These are phyloP conservation scores for Spinacia oleracea DNA, from an alignment of 179 eudicot species.

Conservation along the genomic window DNA sequence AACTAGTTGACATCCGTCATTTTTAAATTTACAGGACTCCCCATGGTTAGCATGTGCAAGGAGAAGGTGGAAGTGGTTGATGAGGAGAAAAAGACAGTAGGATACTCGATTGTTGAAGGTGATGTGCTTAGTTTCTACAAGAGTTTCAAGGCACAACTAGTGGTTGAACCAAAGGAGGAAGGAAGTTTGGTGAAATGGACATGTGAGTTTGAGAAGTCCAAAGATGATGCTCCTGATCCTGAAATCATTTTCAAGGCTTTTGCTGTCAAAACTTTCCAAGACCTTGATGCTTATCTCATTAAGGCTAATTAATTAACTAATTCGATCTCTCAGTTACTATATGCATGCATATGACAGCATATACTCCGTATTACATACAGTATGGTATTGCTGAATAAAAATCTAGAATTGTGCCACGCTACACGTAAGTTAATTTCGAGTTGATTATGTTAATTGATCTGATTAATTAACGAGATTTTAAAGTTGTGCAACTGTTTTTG, in stretches of 20 bases:
- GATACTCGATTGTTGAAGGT: slow-evolving; percentile 61
- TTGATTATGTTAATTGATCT: background rate
- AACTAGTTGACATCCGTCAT: background rate
- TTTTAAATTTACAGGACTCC: slow-evolving; percentile 4
- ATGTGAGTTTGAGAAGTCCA: slow-evolving; percentile 59
- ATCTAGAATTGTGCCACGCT: background rate
- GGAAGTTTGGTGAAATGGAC: slow-evolving; percentile 68
- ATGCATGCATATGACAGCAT: background rate
- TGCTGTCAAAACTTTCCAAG: slow-evolving; percentile 53
- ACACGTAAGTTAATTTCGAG: background rate
- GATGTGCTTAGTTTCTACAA: slow-evolving; percentile 62
- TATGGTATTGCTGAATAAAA: background rate
- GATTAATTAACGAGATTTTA: background rate
- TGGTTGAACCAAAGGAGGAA: slow-evolving; percentile 51
- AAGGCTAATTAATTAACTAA: slow-evolving; percentile 33
- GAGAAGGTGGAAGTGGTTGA: slow-evolving; percentile 73
- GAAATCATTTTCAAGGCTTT: slow-evolving; percentile 44
- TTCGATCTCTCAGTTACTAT: no score
- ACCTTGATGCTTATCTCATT: slow-evolving; percentile 51
- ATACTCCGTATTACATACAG: background rate
- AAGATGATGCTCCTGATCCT: slow-evolving; percentile 59
- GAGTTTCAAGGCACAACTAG: slow-evolving; percentile 57
- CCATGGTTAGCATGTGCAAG: slow-evolving; percentile 39
- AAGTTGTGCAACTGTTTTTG: no score
- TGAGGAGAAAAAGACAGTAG: slow-evolving; percentile 56